These are phyloP conservation scores for Myriosclerotinia curreyana DNA, from an alignment of 2,329 filamentous ascomycete species.

Conservation along the genomic window DNA sequence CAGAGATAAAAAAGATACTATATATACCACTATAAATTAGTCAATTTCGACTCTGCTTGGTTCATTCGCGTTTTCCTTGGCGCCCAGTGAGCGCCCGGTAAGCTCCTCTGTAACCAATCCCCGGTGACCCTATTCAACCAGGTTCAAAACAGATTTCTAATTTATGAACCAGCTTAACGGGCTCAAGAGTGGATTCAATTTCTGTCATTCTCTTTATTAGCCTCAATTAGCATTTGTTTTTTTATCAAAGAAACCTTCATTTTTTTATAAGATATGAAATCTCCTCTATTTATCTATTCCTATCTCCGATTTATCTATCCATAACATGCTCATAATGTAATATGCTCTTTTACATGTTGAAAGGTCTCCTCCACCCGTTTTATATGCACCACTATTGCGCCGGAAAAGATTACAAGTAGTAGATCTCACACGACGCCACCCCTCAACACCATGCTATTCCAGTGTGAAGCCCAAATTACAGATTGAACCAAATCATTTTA, in stretches of 20 bases:
- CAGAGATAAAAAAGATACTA: no score
- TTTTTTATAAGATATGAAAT: neutral
- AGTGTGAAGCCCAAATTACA: neutral
- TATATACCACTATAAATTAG: no score
- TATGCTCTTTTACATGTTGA: neutral
- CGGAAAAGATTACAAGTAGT: neutral
- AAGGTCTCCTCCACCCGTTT: neutral
- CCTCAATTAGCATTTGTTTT: neutral
- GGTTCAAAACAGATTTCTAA: no score
- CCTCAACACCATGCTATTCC: neutral
- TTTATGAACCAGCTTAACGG: no score
- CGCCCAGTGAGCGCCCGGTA: no score
- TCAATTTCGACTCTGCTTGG: no score
- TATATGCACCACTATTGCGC: neutral
- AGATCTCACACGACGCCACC: neutral
- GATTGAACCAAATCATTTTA: slow-evolving; percentile 34
- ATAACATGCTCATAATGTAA: neutral
- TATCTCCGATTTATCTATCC: no score
- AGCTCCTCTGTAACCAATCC: no score
- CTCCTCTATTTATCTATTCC: neutral
- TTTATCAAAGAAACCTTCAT: neutral
- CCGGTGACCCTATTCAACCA: no score
- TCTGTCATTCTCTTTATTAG: no score
- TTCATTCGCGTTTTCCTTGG: no score
- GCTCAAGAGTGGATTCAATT: no score